These are phyloP conservation scores for Cytospora mali DNA, from an alignment of 2,329 filamentous ascomycete species.

Conservation along the genomic window DNA sequence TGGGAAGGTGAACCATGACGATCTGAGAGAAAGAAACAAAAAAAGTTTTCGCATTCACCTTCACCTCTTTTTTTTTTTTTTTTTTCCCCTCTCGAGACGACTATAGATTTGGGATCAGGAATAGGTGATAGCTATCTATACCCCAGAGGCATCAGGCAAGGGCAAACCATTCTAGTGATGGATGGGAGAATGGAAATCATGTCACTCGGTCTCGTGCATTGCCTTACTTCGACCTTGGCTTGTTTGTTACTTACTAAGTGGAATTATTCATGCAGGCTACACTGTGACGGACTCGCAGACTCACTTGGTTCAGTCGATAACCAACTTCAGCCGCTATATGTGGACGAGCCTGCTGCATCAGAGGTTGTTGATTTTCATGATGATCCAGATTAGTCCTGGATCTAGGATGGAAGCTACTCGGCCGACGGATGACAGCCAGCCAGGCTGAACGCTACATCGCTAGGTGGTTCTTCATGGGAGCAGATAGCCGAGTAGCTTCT, in stretches of 20 bases:
- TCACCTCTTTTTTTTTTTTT: conserved; percentile 6
- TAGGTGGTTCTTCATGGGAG: background rate
- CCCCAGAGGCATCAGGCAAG: conserved; percentile 25
- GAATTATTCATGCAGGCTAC: background rate
- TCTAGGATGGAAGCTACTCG: background rate
- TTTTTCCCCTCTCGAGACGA: conserved; percentile 1
- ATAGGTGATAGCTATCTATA: conserved; percentile 29
- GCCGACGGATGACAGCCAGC: background rate
- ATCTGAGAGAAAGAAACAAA: conserved; percentile 10
- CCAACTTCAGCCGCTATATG: background rate
- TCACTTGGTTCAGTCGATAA: background rate
- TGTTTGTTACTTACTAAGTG: background rate
- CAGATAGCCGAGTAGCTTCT: background rate
- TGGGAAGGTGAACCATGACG: conserved; percentile 1
- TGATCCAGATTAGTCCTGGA: too few species aligned
- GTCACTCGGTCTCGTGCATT: conserved; percentile 2
- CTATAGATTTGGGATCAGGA: conserved; percentile 25
- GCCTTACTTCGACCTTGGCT: background rate
- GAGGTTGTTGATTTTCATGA: background rate
- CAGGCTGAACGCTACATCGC: background rate
- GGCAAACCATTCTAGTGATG: conserved; percentile 13
- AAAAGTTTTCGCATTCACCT: background rate
- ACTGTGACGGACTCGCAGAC: background rate
- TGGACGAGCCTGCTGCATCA: background rate
- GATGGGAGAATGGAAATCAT: conserved; percentile 13